Evolutionary conservation across 1,284 basidiomycete species (phyloP).

Genomic region (Macrocystidia cucumis): DNA sequence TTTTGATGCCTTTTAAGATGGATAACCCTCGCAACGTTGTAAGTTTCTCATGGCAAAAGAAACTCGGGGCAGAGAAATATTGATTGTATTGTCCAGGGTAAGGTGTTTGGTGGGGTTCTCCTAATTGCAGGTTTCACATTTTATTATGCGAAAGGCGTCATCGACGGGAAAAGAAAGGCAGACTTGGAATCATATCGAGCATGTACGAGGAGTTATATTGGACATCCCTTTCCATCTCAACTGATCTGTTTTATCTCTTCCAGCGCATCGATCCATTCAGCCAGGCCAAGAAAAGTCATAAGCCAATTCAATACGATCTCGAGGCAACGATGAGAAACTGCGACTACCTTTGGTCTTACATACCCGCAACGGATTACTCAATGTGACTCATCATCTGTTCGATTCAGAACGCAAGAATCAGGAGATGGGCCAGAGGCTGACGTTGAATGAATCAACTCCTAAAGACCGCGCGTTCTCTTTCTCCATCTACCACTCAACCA

Average conservation of each 20-base stretch:
- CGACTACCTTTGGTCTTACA: not conserved
- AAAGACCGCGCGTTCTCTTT: too few relatives aligned
- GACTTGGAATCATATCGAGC: constrained; percentile 11
- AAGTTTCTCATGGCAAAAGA: not conserved
- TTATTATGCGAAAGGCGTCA: constrained; percentile 13
- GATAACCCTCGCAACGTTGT: constrained; percentile 13
- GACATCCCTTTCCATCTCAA: not conserved
- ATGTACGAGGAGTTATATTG: constrained; percentile 5
- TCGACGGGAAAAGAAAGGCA: constrained; percentile 11
- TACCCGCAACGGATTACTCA: not conserved
- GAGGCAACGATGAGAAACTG: not conserved
- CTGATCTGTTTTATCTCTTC: not conserved
- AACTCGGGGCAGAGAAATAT: not conserved
- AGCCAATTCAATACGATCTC: not conserved
- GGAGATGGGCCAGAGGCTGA: too few relatives aligned
- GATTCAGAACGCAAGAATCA: too few relatives aligned
- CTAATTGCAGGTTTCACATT: constrained; percentile 10
- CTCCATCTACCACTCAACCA: too few relatives aligned
- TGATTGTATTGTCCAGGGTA: constrained; percentile 8
- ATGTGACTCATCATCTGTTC: not conserved
- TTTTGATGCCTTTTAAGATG: constrained; percentile 8
- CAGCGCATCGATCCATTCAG: not conserved
- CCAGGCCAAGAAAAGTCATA: not conserved
- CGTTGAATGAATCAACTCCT: too few relatives aligned
- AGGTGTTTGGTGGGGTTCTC: constrained; percentile 9